phyloP scores from a whole-genome alignment of 805 yeast genomes.

The Dipodascus geniculatus region DNA sequence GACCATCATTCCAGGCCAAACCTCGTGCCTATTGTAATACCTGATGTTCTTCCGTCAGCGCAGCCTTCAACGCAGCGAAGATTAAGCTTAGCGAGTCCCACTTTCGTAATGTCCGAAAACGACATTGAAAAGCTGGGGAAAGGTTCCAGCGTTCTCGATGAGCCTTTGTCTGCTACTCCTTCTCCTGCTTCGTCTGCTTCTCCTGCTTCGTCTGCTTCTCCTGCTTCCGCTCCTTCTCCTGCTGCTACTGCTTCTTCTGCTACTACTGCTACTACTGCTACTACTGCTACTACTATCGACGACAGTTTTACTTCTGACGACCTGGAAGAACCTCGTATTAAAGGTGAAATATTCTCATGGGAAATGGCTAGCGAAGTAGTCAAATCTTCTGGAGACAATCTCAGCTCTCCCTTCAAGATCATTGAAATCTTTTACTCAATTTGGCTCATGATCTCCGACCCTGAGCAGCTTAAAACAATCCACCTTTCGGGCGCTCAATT shows the following conservation, averaged over 20 bases:
- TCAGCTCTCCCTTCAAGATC: conserved; percentile 4
- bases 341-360: conserved; percentile 16
- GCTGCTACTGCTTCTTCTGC: no score
- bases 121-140: neutral
- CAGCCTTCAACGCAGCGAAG: neutral
- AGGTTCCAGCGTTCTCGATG: neutral
- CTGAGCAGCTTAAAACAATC: conserved; percentile 10
- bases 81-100: neutral
- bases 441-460: conserved; percentile 15
- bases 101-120: neutral
- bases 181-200: no score
- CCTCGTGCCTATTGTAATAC: neutral
- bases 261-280: no score
- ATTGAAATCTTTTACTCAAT: conserved; percentile 9
- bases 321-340: conserved; percentile 1
- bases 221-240: no score
- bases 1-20: neutral
- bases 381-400: conserved; percentile 5
- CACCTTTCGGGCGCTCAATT: neutral
- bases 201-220: no score
- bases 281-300: no score
- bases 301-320: neutral
- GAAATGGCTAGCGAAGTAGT: conserved; percentile 15
- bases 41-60: neutral
- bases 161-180: no score